Base-by-base conservation (phyloP, 2,329 filamentous ascomycete genomes). In the Hymenoscyphus fraxineus region DNA sequence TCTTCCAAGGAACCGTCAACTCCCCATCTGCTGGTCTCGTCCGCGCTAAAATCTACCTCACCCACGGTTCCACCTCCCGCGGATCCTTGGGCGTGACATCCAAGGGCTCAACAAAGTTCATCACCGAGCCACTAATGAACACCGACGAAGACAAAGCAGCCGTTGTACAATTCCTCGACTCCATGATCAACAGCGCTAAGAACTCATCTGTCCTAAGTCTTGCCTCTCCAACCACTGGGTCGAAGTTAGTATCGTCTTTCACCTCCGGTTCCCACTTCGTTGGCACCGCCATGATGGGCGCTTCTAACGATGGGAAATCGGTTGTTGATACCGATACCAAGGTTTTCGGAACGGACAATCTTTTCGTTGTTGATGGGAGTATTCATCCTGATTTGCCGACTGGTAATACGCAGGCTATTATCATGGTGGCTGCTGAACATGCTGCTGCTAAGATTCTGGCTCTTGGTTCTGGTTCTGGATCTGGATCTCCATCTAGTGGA, bases 331-430 rank as follows among this genome's bases (percentile, higher is more conserved):
- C 80, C 15, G 77, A 89, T 74, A 83, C 85, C 59, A 84, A 83
- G 76, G 86, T 89, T 5, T 89, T 84, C 71, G 87, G 86, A 40
- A 89, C 84, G 0, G 85, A 89, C 69, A 89, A 89, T 74, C 76
- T 89, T 59, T 88, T 86, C 71, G 83, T 89, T 16, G 85, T 90
- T 9, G 87, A 90, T 71, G 88, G 83, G 0, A 84, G 83, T 65
- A 85, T 90, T 70, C 88, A 90, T 78, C 87, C 88, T 0, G 88
- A 88, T 70, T 82, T 89, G 67, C 81, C 86, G 1, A 88, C 87
- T 0, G 85, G 86, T 27, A 91, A 91, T 76, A 88, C 88, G 1
- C 84, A 85, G 57, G 83, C 86, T 1, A 83, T 85, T 59, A 83
- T 89, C 70, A 85, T 89, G 75, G 80, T 87, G 47, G 85, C 82